Conservation (phyloP, 768 basidiomycete genomes). For the Leucosporidium yakuticum region DNA sequence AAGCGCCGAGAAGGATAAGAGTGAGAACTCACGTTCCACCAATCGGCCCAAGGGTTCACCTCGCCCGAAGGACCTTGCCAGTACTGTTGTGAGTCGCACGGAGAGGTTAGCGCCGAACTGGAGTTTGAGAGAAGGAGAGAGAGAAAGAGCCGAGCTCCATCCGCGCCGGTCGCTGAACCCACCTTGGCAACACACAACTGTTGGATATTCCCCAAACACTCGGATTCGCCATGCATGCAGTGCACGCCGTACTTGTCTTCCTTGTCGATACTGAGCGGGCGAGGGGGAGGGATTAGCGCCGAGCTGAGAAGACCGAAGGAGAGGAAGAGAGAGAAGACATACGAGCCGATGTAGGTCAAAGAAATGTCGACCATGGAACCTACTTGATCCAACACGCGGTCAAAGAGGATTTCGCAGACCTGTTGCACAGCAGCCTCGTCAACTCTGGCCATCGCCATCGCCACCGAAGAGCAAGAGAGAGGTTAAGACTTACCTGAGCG, state of each 20-base stretch:
- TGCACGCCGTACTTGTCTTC: constrained; percentile 67
- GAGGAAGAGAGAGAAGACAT: not conserved
- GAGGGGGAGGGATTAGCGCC: not conserved
- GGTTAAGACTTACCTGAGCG: too few relatives aligned
- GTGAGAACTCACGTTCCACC: constrained; percentile 53
- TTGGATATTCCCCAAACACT: constrained; percentile 84
- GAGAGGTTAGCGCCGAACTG: too few relatives aligned
- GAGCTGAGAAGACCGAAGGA: not conserved
- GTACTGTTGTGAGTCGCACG: constrained; percentile 47
- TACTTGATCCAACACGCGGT: constrained; percentile 4
- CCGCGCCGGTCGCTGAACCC: too few relatives aligned
- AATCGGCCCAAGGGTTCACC: constrained; percentile 45
- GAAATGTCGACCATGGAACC: not conserved
- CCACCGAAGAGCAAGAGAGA: too few relatives aligned
- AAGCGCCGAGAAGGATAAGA: too few relatives aligned
- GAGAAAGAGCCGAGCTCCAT: too few relatives aligned
- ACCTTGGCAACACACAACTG: constrained; percentile 60
- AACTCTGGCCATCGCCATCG: too few relatives aligned
- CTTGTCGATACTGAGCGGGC: constrained; percentile 52
- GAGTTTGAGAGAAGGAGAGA: too few relatives aligned
- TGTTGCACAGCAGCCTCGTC: too few relatives aligned
- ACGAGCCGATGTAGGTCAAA: constrained; percentile 4
- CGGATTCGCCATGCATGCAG: constrained; percentile 71
- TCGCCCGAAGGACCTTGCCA: not conserved
- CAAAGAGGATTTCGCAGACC: not conserved